Percentiles rank a stretch among this genome's conserved stretches.
Conservation (phyloP, 768 basidiomycete species). For the Mycena alexandri region DNA sequence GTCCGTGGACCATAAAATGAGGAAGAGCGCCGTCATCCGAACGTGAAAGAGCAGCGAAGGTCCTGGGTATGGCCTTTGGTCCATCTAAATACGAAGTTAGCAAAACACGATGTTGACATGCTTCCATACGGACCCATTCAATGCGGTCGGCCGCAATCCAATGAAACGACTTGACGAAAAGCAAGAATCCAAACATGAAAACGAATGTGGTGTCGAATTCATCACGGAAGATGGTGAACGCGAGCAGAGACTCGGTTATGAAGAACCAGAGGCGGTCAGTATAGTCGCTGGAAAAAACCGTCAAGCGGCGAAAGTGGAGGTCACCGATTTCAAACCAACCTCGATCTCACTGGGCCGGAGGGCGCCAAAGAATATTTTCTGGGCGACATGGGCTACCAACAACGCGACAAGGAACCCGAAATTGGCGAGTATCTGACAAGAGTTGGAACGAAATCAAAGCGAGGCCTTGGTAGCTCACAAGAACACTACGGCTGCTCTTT, state of each 20-base stretch:
- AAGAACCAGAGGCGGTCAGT: slow-evolving; percentile 98
- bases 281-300: slow-evolving; percentile 75
- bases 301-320: background rate
- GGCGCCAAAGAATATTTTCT: slow-evolving; percentile 91
- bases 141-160: slow-evolving; percentile 97
- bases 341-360: slow-evolving; percentile 92
- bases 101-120: slow-evolving; percentile 11
- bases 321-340: slow-evolving; percentile 58
- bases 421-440: slow-evolving; percentile 86
- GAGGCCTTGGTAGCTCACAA: slow-evolving; percentile 65
- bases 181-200: slow-evolving; percentile 92
- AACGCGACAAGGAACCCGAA: slow-evolving; percentile 86
- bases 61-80: slow-evolving; percentile 91
- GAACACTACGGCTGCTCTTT: slow-evolving; percentile 90
- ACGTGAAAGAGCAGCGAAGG: slow-evolving; percentile 88
- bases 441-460: background rate
- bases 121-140: slow-evolving; percentile 79
- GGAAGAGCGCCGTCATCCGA: slow-evolving; percentile 81
- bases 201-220: slow-evolving; percentile 95
- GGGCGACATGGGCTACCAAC: slow-evolving; percentile 80
- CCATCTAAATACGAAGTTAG: slow-evolving; percentile 76
- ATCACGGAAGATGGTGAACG: slow-evolving; percentile 97
- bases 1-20: slow-evolving; percentile 82
- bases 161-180: slow-evolving; percentile 97
- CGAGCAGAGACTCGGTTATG: slow-evolving; percentile 94